Percentiles rank a stretch among this genome's conserved stretches.
These are phyloP conservation scores for Hymenoscyphus repandus DNA, from an alignment of 2,329 filamentous ascomycete genomes.

Conservation along the genomic window DNA sequence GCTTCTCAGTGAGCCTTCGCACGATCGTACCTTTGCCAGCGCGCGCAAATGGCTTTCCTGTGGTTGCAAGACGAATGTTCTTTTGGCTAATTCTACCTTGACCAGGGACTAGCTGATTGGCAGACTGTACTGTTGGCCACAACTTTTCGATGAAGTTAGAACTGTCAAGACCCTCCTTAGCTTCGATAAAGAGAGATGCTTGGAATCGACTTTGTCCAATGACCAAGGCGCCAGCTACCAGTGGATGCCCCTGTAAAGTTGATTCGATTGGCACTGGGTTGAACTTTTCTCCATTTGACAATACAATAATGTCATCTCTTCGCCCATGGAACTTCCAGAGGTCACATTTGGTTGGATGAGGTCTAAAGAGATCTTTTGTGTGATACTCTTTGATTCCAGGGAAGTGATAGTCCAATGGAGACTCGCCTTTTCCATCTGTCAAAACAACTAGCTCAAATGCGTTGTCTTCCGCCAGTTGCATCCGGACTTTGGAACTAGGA, in stretches of 20 bases:
- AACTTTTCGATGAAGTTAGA: constrained; percentile 10
- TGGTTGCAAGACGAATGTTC: constrained; percentile 7
- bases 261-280: constrained; percentile 36
- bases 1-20: constrained; percentile 2
- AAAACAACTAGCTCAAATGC: constrained; percentile 9
- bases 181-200: neutral
- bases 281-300: constrained; percentile 39
- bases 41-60: constrained; percentile 10
- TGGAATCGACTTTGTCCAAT: neutral
- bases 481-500: neutral
- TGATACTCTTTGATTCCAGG: constrained; percentile 23
- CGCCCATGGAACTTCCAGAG: constrained; percentile 35
- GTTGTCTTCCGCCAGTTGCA: neutral
- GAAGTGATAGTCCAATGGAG: neutral
- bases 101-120: constrained; percentile 15
- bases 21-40: constrained; percentile 13
- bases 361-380: constrained; percentile 34
- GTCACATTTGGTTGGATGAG: constrained; percentile 32
- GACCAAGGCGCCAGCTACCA: neutral
- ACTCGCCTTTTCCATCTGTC: neutral
- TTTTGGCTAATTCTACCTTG: constrained; percentile 13
- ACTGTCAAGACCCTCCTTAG: constrained; percentile 12
- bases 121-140: constrained; percentile 15
- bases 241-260: neutral
- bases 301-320: constrained; percentile 37